phyloP scores from a whole-genome alignment of 1,284 basidiomycete species.

The Ganoderma sp. region DNA sequence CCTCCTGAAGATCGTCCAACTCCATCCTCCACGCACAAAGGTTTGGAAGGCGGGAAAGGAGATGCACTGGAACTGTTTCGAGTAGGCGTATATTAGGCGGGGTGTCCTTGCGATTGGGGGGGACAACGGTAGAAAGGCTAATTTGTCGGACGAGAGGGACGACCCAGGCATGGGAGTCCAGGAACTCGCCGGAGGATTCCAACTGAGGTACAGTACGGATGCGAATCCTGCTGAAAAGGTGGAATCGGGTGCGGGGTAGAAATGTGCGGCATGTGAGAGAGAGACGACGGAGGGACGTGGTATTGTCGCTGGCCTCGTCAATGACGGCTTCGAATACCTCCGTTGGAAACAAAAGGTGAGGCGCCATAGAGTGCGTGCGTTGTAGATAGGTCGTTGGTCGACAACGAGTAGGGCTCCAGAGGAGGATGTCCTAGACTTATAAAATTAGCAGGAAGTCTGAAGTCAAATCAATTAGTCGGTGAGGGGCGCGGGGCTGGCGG shows the following conservation, averaged over 20 bases:
- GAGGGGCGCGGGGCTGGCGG: too few relatives aligned
- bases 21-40: neutral
- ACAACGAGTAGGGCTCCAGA: too few relatives aligned
- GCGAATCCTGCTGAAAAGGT: neutral
- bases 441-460: too few relatives aligned
- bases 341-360: neutral
- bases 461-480: too few relatives aligned
- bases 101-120: neutral
- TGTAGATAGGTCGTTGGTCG: too few relatives aligned
- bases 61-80: neutral
- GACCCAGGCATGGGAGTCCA: neutral
- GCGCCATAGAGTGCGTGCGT: too few relatives aligned
- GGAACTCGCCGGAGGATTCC: neutral
- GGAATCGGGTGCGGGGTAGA: neutral
- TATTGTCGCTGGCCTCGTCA: neutral
- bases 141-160: neutral
- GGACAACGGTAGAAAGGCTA: neutral
- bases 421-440: too few relatives aligned
- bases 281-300: neutral
- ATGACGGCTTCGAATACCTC: neutral
- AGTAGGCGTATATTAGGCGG: neutral
- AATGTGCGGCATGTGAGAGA: neutral
- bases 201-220: neutral
- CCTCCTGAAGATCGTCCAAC: neutral
- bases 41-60: neutral